Evolutionary conservation across 108 stramenopile genomes (phyloP).

Genomic region (Poteriospumella lacustris): DNA sequence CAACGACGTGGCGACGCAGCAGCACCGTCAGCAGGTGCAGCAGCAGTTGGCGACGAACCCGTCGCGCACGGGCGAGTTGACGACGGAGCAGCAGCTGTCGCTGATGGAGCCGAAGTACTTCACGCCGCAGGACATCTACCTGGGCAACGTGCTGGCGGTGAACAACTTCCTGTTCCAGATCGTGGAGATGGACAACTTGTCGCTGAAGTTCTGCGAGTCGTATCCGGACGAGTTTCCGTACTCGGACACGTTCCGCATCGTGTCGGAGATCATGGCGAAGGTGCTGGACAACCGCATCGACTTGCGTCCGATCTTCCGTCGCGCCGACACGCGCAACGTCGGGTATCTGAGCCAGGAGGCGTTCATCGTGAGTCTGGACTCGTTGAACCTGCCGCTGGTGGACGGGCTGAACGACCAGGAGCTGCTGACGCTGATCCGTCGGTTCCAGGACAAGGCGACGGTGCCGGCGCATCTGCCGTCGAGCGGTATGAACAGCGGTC

Average conservation of each 20-base stretch:
- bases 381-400: neutral
- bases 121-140: neutral
- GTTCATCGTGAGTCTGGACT: neutral
- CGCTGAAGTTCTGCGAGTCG: neutral
- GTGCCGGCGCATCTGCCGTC: neutral
- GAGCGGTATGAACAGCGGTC: neutral
- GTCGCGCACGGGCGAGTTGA: neutral
- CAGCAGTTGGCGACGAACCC: neutral
- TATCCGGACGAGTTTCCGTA: constrained; percentile 20
- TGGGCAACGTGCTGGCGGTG: constrained; percentile 16
- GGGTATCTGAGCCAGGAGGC: neutral
- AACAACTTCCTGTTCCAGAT: neutral
- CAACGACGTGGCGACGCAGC: too few relatives aligned
- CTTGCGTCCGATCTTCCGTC: neutral
- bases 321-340: neutral
- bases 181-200: constrained; percentile 19
- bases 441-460: constrained; percentile 20
- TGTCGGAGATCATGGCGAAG: neutral
- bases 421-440: constrained; percentile 10
- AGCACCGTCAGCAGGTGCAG: neutral
- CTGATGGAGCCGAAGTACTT: neutral
- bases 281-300: neutral
- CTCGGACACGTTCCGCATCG: constrained; percentile 4
- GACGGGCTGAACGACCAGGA: constrained; percentile 18
- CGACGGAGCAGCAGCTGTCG: too few relatives aligned